A percentile compares a stretch with the other conserved stretches of the same genome.
Evolutionary conservation across 169 alveolate genomes (phyloP).

Genomic region (Plasmodium ovale): DNA sequence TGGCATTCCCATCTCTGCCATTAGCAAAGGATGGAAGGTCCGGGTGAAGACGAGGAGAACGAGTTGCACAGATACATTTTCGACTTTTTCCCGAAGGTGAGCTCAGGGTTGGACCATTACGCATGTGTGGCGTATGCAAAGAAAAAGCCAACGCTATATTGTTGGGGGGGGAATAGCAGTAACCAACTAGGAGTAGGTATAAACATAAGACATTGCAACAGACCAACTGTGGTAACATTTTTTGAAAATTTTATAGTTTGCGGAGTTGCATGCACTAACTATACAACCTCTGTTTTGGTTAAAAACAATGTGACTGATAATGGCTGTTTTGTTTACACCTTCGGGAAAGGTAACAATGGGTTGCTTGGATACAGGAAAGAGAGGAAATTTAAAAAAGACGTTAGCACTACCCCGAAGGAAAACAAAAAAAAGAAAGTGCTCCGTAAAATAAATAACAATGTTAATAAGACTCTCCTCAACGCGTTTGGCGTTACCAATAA

Average conservation of each 20-base stretch:
- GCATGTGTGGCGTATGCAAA: conserved; percentile 74
- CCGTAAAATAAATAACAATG: neutral
- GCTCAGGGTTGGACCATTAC: conserved; percentile 64
- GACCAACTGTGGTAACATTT: conserved; percentile 77
- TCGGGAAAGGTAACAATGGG: conserved; percentile 87
- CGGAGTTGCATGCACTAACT: conserved; percentile 81
- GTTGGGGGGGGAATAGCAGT: conserved; percentile 96
- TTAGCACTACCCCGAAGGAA: neutral
- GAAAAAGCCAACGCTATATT: conserved; percentile 83
- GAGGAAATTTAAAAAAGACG: neutral
- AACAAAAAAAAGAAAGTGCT: conserved; percentile 1
- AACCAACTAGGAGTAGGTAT: conserved; percentile 91
- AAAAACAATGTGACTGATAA: conserved; percentile 47
- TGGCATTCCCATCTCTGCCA: no score
- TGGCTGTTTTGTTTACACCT: conserved; percentile 84
- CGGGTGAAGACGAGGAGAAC: conserved; percentile 9
- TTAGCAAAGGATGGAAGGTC: neutral
- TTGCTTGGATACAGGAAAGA: conserved; percentile 82
- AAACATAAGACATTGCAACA: conserved; percentile 59
- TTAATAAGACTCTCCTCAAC: conserved; percentile 9
- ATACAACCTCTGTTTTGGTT: conserved; percentile 82
- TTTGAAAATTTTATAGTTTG: conserved; percentile 76
- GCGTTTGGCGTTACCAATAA: conserved; percentile 40
- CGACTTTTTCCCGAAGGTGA: conserved; percentile 32
- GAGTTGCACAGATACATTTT: conserved; percentile 50